Conservation (phyloP, 352 stramenopile species). For the Aphanomyces astaci region DNA sequence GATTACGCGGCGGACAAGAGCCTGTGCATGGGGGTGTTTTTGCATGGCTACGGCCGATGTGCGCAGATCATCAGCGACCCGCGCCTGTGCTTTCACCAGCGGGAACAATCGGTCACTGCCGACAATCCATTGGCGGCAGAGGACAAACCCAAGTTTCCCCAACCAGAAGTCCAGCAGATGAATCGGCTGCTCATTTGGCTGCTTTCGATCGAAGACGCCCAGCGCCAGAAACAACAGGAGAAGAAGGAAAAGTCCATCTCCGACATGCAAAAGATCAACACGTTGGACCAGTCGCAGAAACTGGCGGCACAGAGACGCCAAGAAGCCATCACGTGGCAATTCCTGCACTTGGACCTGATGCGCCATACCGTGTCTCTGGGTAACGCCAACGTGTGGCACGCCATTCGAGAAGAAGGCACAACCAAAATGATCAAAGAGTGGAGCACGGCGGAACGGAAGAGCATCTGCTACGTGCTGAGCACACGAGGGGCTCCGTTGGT, state of each 20-base stretch:
- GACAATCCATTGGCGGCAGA: neutral
- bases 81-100: conserved; percentile 58
- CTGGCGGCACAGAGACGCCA: conserved; percentile 52
- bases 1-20: conserved; percentile 70
- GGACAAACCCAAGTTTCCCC: conserved; percentile 51
- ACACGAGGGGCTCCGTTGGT: conserved; percentile 70
- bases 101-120: too few relatives aligned
- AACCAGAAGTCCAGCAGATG: conserved; percentile 85
- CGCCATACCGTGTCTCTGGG: conserved; percentile 53
- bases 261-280: conserved; percentile 65
- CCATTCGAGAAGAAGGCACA: conserved; percentile 41
- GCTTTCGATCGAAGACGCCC: conserved; percentile 76
- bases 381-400: conserved; percentile 58
- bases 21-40: conserved; percentile 72
- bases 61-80: conserved; percentile 71
- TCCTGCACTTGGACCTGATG: conserved; percentile 72
- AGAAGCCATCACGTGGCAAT: conserved; percentile 77
- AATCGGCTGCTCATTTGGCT: conserved; percentile 82
- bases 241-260: conserved; percentile 63
- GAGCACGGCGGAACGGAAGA: conserved; percentile 78
- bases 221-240: conserved; percentile 72
- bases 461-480: conserved; percentile 70
- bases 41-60: conserved; percentile 79
- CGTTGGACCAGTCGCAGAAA: conserved; percentile 63
- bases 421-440: conserved; percentile 66